These are phyloP conservation scores for Capsicum chinense DNA, from an alignment of 257 asterid species.

Conservation along the genomic window DNA sequence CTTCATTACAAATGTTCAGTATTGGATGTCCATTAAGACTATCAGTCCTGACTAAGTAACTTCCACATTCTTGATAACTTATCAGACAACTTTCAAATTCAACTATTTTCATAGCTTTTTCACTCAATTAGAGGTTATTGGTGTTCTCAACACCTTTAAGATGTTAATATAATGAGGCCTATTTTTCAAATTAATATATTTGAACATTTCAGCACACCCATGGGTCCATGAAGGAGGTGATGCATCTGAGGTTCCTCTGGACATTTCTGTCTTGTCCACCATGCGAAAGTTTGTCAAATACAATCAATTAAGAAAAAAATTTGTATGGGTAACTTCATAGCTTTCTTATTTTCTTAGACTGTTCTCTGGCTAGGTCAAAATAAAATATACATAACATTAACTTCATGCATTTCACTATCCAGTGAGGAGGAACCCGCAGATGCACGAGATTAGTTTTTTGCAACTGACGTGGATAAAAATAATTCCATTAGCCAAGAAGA, in stretches of 20 bases:
- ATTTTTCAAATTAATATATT: conserved; percentile 20
- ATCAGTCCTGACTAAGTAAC: not conserved
- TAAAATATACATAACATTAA: conserved; percentile 9
- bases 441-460: conserved; percentile 91
- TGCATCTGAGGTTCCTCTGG: conserved; percentile 97
- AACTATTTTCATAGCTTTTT: not conserved
- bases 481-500: conserved; percentile 96
- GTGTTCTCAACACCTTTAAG: not conserved
- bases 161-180: not conserved
- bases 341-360: not conserved
- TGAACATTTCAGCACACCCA: conserved; percentile 73
- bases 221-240: conserved; percentile 99
- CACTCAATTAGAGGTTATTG: not conserved
- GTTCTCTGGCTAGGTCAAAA: not conserved
- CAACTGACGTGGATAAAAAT: conserved; percentile 93
- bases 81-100: not conserved
- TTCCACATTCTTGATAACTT: not conserved
- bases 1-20: not conserved
- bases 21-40: not conserved
- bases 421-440: conserved; percentile 79
- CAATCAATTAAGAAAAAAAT: conserved; percentile 78
- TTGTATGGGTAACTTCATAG: conserved; percentile 74
- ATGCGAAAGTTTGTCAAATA: conserved; percentile 95
- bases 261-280: conserved; percentile 84
- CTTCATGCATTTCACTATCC: conserved; percentile 3